These are phyloP conservation scores for Moesziomyces antarcticus DNA, from an alignment of 1,284 basidiomycete genomes.

Conservation along the genomic window DNA sequence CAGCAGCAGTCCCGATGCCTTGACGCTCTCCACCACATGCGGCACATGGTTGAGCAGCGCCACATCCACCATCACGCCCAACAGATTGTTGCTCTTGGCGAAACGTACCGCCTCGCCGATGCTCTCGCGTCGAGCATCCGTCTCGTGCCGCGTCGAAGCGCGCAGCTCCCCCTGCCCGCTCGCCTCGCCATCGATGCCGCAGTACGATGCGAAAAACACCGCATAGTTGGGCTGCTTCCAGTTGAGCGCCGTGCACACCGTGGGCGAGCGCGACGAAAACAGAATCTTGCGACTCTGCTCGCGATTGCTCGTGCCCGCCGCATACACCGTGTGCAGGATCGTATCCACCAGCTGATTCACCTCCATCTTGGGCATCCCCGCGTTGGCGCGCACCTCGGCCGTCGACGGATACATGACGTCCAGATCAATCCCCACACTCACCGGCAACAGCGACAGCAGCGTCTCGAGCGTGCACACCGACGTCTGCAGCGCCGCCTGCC, in stretches of 20 bases:
- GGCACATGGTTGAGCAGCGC: slow-evolving; percentile 68
- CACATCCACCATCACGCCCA: slow-evolving; percentile 92
- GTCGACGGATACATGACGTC: slow-evolving; percentile 63
- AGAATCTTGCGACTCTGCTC: slow-evolving; percentile 62
- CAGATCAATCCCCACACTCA: slow-evolving; percentile 58
- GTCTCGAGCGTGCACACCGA: slow-evolving; percentile 54
- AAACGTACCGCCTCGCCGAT: slow-evolving; percentile 93
- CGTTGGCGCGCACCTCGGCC: slow-evolving; percentile 55
- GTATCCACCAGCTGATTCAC: slow-evolving; percentile 66
- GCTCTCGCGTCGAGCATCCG: slow-evolving; percentile 74
- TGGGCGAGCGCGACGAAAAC: slow-evolving; percentile 62
- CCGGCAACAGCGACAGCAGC: slow-evolving; percentile 59
- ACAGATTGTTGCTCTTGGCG: slow-evolving; percentile 89
- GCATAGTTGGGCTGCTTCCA: slow-evolving; percentile 99
- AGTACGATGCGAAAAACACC: slow-evolving; percentile 91
- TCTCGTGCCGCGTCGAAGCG: slow-evolving; percentile 69
- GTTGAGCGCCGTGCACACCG: slow-evolving; percentile 78
- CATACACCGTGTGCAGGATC: slow-evolving; percentile 65
- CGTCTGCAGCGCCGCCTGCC: slow-evolving; percentile 47
- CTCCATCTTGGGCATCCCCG: slow-evolving; percentile 58
- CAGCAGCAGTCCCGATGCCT: slow-evolving; percentile 61
- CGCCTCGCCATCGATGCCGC: slow-evolving; percentile 74
- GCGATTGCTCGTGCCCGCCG: slow-evolving; percentile 54
- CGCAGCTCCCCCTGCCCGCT: slow-evolving; percentile 42
- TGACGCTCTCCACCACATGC: slow-evolving; percentile 60